Percentiles rank a stretch among this genome's conserved stretches.
phyloP scores from a whole-genome alignment of 106 monocot species.

The Allium sativum region DNA sequence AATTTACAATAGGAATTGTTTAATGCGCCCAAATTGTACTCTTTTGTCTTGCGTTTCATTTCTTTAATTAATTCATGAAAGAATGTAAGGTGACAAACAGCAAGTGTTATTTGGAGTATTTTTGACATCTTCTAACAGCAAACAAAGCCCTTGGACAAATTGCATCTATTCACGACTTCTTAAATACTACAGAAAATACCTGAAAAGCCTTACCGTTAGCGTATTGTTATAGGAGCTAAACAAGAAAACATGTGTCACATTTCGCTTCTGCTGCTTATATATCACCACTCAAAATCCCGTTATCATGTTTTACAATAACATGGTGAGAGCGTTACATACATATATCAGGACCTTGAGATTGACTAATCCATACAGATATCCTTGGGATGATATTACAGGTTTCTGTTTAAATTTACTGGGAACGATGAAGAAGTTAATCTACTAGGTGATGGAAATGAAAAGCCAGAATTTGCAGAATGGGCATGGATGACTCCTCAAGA shows the following conservation, averaged over 20 bases:
- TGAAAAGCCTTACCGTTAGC: background rate
- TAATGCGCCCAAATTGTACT: too few relatives aligned
- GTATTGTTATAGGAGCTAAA: background rate
- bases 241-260: background rate
- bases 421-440: slow-evolving; percentile 87
- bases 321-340: background rate
- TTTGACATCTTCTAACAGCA: too few relatives aligned
- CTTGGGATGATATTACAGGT: slow-evolving; percentile 34
- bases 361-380: background rate
- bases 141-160: too few relatives aligned
- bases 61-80: too few relatives aligned
- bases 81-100: too few relatives aligned
- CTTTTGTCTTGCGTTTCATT: too few relatives aligned
- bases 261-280: background rate
- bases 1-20: too few relatives aligned
- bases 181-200: too few relatives aligned
- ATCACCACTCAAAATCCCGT: background rate
- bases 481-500: slow-evolving; percentile 78
- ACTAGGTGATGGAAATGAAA: slow-evolving; percentile 66
- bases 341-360: background rate
- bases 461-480: slow-evolving; percentile 88
- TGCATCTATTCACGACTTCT: too few relatives aligned
- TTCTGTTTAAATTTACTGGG: slow-evolving; percentile 73
- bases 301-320: background rate
- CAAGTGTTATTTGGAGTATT: too few relatives aligned